Evolutionary conservation across 305 asterid species (phyloP), one percentile per base, ranked within the genome.

Genomic region (Salvia sclarea): DNA sequence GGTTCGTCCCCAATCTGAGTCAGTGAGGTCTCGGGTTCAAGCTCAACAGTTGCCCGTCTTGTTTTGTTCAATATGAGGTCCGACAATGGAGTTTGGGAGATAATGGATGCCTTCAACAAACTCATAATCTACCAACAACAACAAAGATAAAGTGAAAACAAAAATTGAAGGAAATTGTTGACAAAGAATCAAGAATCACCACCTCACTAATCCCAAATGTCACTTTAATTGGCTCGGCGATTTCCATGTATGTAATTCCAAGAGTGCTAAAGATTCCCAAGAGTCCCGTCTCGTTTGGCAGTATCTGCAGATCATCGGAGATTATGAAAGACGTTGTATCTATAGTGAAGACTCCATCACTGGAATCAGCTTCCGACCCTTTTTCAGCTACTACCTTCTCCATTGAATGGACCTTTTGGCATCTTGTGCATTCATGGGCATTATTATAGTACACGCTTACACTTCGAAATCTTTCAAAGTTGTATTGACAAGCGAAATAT

Each of bases 171-270:
- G 2, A 12, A 13, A 2, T 6, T 20, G n/a, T 18, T 25, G 9
- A 13, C 4, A 4, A 4, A 22, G 7, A 61, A 41, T 5, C 2
- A 18, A 12, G 6, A 56, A 11, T 45, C 30, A 70, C 76, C 66
- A 70, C 76, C 66, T 76, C 63, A 37, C 3, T 59, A 1, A 20
- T 11, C 1, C 69, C 76, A 33, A 76, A 0, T 7, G 24, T 43
- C 4, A 64, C 48, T 11, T 3, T 60, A 5, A 35, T 43, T 11
- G 14, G 9, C 55, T 71, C 55, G 0, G 64, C 53, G 4, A 43
- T 25, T 28, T 43, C 62, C 0, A 11, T 16, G 22, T 71, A 62
- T 3, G n/a, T 30, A 24, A 52, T 3, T 13, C 70, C 66, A 13
- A 70, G 45, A n/a, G 9, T 31, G 5, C 7, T 2, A 0, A 35